phyloP scores from a whole-genome alignment of 257 asterid genomes.

The Ilex asprella region DNA sequence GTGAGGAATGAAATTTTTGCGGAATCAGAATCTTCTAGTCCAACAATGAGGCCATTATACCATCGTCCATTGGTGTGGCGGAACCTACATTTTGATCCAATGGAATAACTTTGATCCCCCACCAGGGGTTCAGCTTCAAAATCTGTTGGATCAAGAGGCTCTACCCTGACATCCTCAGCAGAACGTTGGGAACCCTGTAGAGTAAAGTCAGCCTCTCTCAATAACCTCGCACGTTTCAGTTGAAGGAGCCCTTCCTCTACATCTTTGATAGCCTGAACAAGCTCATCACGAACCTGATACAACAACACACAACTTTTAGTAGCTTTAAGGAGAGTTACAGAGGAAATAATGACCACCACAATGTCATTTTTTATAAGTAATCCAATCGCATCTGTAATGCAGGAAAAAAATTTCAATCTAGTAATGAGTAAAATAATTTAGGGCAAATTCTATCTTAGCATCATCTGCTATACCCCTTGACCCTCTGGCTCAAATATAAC shows the following conservation, averaged over 20 bases:
- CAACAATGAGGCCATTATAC: conserved; percentile 75
- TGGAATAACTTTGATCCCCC: conserved; percentile 43
- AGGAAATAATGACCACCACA: background rate
- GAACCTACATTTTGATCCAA: conserved; percentile 92
- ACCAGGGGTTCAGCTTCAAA: conserved; percentile 46
- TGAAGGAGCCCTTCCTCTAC: conserved; percentile 89
- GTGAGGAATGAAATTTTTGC: conserved; percentile 71
- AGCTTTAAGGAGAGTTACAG: conserved; percentile 6
- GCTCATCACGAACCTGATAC: conserved; percentile 64
- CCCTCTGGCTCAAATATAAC: too few relatives aligned
- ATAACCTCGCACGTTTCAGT: conserved; percentile 68
- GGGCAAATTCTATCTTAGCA: too few relatives aligned
- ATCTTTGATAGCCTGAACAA: conserved; percentile 63
- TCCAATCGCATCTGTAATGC: too few relatives aligned
- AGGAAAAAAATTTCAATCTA: too few relatives aligned
- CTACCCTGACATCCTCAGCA: conserved; percentile 36
- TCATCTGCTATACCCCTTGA: too few relatives aligned
- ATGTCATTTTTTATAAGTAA: background rate
- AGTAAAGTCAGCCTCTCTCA: conserved; percentile 59
- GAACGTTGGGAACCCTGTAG: conserved; percentile 28
- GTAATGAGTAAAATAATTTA: too few relatives aligned
- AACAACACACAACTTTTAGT: conserved; percentile 3
- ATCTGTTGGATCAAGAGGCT: conserved; percentile 40
- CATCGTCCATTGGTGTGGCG: conserved; percentile 85
- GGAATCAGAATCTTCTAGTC: conserved; percentile 50